Percentiles rank a stretch among this genome's conserved stretches.
These are phyloP conservation scores for Leccinum olivaceopallidum DNA, from an alignment of 768 basidiomycete genomes.

Conservation along the genomic window DNA sequence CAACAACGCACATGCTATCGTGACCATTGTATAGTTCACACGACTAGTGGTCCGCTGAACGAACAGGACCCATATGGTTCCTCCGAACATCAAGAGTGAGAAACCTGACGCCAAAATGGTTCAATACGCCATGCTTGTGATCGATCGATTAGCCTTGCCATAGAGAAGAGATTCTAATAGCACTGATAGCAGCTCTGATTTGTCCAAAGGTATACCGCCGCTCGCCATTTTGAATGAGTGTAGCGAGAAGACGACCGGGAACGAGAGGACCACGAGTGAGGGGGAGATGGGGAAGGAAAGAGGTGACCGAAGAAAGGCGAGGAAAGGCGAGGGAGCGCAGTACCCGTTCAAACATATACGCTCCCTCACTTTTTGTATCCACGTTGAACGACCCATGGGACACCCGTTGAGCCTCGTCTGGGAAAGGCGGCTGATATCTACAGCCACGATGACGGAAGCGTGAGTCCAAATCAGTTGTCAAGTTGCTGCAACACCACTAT, in stretches of 20 bases:
- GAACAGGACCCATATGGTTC: neutral
- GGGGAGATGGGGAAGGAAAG: neutral
- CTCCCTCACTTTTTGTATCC: neutral
- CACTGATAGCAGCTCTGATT: neutral
- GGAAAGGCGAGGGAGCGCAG: neutral
- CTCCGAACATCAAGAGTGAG: conserved; percentile 1
- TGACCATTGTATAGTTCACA: neutral
- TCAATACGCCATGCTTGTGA: neutral
- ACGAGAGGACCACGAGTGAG: neutral
- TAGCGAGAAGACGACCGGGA: neutral
- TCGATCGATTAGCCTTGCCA: neutral
- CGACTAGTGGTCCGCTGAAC: neutral
- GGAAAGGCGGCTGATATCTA: neutral
- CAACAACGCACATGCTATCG: neutral
- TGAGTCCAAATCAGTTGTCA: too few species aligned
- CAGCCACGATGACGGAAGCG: neutral
- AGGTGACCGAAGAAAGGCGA: neutral
- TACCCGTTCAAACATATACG: neutral
- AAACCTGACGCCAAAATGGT: neutral
- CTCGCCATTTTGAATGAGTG: neutral
- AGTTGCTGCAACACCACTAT: neutral
- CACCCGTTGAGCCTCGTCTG: neutral
- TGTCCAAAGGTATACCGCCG: neutral
- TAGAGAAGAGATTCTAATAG: conserved; percentile 1
- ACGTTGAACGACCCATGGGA: neutral